A percentile compares a stretch with the other conserved stretches of the same genome.
These are phyloP conservation scores for Guyanaporus albipodus DNA, from an alignment of 768 basidiomycete species.

Conservation along the genomic window DNA sequence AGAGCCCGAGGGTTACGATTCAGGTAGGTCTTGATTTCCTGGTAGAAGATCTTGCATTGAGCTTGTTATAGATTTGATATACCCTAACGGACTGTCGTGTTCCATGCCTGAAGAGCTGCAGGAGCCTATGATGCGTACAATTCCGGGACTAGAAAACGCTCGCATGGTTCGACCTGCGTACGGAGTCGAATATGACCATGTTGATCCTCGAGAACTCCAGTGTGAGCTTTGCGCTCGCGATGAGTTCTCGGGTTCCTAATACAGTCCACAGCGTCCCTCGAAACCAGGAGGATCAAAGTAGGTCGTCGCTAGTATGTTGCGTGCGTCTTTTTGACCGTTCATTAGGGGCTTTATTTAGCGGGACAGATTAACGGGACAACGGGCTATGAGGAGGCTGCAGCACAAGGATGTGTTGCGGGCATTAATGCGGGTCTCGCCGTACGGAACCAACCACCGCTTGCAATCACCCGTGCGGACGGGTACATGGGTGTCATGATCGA, in stretches of 20 bases:
- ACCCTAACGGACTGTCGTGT: slow-evolving; percentile 87
- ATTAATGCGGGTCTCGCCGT: slow-evolving; percentile 82
- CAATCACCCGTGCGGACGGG: slow-evolving; percentile 79
- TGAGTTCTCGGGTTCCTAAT: background rate
- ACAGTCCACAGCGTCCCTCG: slow-evolving; percentile 57
- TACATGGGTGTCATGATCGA: slow-evolving; percentile 91
- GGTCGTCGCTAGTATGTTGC: background rate
- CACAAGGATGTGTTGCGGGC: slow-evolving; percentile 85
- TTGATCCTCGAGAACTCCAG: slow-evolving; percentile 78
- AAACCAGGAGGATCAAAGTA: slow-evolving; percentile 80
- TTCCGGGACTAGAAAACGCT: slow-evolving; percentile 81
- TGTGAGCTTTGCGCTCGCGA: slow-evolving; percentile 41
- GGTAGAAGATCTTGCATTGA: background rate
- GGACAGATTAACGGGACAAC: slow-evolving; percentile 94
- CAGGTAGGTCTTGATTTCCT: slow-evolving; percentile 44
- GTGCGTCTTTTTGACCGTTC: background rate
- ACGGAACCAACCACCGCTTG: slow-evolving; percentile 48
- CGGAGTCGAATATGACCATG: slow-evolving; percentile 90
- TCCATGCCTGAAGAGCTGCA: slow-evolving; percentile 86
- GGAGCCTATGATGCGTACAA: slow-evolving; percentile 76
- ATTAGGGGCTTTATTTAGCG: slow-evolving; percentile 77
- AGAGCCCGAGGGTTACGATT: slow-evolving; percentile 90
- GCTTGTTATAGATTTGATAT: slow-evolving; percentile 62
- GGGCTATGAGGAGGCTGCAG: slow-evolving; percentile 92
- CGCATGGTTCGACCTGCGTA: slow-evolving; percentile 84